Conservation (phyloP, 2,329 filamentous ascomycete species). For the Verticillium isaacii region DNA sequence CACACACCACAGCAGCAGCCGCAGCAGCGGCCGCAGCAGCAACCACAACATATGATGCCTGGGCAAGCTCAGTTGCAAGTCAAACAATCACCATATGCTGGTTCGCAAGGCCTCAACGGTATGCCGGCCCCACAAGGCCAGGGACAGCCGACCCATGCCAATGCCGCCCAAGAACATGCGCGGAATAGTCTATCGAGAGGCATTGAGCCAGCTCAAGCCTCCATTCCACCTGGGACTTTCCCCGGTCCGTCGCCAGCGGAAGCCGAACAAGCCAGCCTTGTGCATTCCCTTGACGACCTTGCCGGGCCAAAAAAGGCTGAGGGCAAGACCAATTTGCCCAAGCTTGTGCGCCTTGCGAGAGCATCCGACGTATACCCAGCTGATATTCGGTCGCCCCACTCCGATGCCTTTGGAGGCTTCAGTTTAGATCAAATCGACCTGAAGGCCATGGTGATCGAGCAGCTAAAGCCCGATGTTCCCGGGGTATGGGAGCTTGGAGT, state of each 20-base stretch:
- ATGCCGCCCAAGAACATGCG: constrained; percentile 36
- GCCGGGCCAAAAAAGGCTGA: background rate
- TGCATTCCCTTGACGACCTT: background rate
- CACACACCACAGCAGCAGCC: constrained; percentile 4
- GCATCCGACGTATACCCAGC: constrained; percentile 49
- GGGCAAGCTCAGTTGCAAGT: constrained; percentile 29
- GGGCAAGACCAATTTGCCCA: constrained; percentile 10
- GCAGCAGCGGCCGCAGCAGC: background rate
- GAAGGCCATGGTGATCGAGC: constrained; percentile 62
- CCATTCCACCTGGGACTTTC: constrained; percentile 33
- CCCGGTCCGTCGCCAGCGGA: constrained; percentile 41
- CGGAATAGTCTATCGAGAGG: constrained; percentile 48
- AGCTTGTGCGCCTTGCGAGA: constrained; percentile 31
- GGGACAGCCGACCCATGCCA: constrained; percentile 37
- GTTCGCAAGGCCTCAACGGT: constrained; percentile 43
- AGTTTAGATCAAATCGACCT: constrained; percentile 60
- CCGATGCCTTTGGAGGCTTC: constrained; percentile 61
- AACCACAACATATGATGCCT: constrained; percentile 7
- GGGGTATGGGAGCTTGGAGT: constrained; percentile 72
- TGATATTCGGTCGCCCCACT: constrained; percentile 47
- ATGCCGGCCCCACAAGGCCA: constrained; percentile 40
- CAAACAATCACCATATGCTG: constrained; percentile 43
- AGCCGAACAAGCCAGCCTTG: constrained; percentile 28
- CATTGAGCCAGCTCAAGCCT: constrained; percentile 38
- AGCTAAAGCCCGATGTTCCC: constrained; percentile 71